Conservation (phyloP, 2,329 filamentous ascomycete species). For the Aspergillus sp. region DNA sequence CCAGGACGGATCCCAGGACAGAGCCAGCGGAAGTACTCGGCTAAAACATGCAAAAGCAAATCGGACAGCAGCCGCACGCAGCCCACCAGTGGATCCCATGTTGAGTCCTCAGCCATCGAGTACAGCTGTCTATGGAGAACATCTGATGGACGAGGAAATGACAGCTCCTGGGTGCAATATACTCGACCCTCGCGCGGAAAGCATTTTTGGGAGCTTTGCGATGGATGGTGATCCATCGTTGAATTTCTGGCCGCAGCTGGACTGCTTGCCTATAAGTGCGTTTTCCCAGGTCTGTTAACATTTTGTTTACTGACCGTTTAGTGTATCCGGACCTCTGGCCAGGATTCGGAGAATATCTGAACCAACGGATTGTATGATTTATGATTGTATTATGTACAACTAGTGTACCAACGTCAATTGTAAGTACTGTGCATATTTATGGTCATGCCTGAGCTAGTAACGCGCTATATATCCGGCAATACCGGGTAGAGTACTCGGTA, state of each 20-base stretch:
- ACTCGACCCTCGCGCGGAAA: slow-evolving; percentile 11
- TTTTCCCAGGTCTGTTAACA: too few relatives aligned
- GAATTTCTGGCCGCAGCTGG: slow-evolving; percentile 22
- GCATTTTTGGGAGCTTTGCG: slow-evolving; percentile 13
- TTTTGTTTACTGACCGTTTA: too few relatives aligned
- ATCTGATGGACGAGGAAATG: neutral
- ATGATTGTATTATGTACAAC: too few relatives aligned
- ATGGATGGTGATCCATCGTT: slow-evolving; percentile 14
- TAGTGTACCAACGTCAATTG: too few relatives aligned
- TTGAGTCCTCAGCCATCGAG: neutral
- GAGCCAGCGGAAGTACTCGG: neutral
- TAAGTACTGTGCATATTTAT: too few relatives aligned
- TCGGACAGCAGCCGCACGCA: neutral
- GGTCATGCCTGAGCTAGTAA: too few relatives aligned
- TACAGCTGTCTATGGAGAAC: neutral
- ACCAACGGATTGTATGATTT: too few relatives aligned
- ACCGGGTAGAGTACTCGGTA: too few relatives aligned
- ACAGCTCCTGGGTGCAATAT: neutral
- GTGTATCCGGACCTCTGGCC: too few relatives aligned
- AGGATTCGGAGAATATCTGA: too few relatives aligned
- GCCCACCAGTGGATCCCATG: neutral
- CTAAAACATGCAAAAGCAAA: neutral
- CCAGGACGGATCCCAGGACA: slow-evolving; percentile 1
- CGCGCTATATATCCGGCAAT: too few relatives aligned
- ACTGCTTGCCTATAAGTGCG: slow-evolving; percentile 20